phyloP scores from a whole-genome alignment of 1,284 basidiomycete species.

The Flammula alnicola region DNA sequence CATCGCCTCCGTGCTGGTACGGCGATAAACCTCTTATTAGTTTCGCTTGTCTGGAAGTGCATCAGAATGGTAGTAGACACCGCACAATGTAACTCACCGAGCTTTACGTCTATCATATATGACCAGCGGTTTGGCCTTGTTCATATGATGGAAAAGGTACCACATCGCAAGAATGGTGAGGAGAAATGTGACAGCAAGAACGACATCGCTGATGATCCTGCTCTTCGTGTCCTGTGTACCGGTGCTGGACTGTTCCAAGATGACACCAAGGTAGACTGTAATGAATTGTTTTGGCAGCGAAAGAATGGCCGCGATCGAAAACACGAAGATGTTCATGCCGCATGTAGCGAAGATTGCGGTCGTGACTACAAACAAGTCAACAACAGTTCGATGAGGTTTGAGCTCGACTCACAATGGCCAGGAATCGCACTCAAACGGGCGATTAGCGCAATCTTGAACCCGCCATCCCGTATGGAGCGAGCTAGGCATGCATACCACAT shows the following conservation, averaged over 20 bases:
- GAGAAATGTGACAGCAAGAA: constrained; percentile 65
- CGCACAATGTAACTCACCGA: constrained; percentile 44
- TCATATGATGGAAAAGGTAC: constrained; percentile 83
- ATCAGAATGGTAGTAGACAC: constrained; percentile 4
- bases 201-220: constrained; percentile 65
- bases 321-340: constrained; percentile 76
- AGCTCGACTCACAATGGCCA: constrained; percentile 69
- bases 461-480: constrained; percentile 78
- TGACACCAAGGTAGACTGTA: constrained; percentile 76
- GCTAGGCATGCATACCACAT: constrained; percentile 80
- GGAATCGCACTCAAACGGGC: constrained; percentile 83
- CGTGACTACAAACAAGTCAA: constrained; percentile 44
- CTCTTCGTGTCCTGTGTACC: constrained; percentile 47
- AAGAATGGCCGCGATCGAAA: constrained; percentile 72
- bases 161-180: constrained; percentile 83
- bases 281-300: constrained; percentile 81
- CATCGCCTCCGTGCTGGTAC: constrained; percentile 32
- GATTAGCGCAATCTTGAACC: constrained; percentile 77
- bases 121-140: constrained; percentile 72
- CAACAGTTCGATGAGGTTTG: too few relatives aligned
- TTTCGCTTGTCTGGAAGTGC: constrained; percentile 50
- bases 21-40: constrained; percentile 35
- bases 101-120: constrained; percentile 77
- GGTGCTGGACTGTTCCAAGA: constrained; percentile 51
- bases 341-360: constrained; percentile 83